Evolutionary conservation across 805 yeast genomes (phyloP), one percentile per base, ranked within the genome.

Genomic region (Pichia manshurica): DNA sequence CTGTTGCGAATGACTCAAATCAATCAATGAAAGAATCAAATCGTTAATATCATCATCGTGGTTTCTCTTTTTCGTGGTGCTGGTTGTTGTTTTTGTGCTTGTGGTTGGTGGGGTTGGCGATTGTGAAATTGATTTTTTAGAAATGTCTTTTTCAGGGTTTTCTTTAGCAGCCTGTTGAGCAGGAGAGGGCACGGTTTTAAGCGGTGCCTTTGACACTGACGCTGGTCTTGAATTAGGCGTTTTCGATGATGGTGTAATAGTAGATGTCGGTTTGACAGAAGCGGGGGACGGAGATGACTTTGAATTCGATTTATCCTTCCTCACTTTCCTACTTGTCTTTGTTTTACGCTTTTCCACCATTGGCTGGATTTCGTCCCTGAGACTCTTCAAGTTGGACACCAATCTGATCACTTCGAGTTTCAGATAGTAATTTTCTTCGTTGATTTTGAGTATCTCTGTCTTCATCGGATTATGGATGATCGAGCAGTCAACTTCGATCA

Each of bases 371-470:
- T 51, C 44, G 22, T 49, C 42, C 43, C 69, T 64, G 34, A 73
- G 49, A 16, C 56, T 50, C 50, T 72, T 73, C 56, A 73, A 60
- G 51, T 71, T 74, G 10, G 72, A 63, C 3, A 74, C 77, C 7
- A 74, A 59, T 47, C 66, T 69, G 12, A 74, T 69, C 6, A 74
- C 69, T 52, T 74, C 74, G 32, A 67, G 51, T 56, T 73, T 74
- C 37, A 74, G 53, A 39, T 62, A 61, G 50, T 69, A 67, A 53
- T 74, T 74, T 49, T 74, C 78, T 50, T 71, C 72, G 48, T 70
- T 71, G 42, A 73, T 68, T 42, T 66, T 66, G 41, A 66, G 49
- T n/a, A 74, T 64, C 19, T 72, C 70, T 25, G 60, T 63, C 44
- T 71, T 73, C 15, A 70, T 50, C 1, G 69, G 70, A 44, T 64